Conservation (phyloP, 1,139 yeast species). For the Protomyces inundatus region DNA sequence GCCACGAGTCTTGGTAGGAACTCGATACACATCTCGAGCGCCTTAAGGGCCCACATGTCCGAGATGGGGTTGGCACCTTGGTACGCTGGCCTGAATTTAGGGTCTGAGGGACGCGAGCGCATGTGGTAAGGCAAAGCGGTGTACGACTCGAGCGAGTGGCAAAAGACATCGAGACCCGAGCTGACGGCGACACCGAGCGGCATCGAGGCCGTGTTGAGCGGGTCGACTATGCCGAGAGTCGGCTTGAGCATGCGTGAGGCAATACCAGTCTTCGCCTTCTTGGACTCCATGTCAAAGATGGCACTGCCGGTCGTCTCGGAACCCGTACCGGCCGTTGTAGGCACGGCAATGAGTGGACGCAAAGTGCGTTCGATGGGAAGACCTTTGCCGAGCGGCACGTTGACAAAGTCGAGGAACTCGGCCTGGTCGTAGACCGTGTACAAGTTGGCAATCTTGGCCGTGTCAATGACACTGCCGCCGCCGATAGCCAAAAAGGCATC, state of each 20-base stretch:
- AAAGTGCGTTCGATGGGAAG: conserved; percentile 39
- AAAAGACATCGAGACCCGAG: conserved; percentile 46
- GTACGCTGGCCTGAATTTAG: conserved; percentile 43
- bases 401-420: conserved; percentile 43
- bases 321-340: conserved; percentile 47
- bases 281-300: conserved; percentile 38
- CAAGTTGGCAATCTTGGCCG: conserved; percentile 43
- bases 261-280: conserved; percentile 43
- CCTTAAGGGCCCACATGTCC: conserved; percentile 43
- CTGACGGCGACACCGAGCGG: conserved; percentile 45
- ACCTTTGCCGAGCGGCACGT: conserved; percentile 45
- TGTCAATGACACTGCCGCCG: conserved; percentile 45
- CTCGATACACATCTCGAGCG: conserved; percentile 41
- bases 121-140: conserved; percentile 44
- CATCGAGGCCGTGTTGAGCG: conserved; percentile 43
- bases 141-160: conserved; percentile 46
- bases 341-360: conserved; percentile 45
- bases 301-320: conserved; percentile 34
- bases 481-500: conserved; percentile 44
- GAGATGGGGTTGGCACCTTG: conserved; percentile 46
- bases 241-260: conserved; percentile 43
- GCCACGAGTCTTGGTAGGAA: conserved; percentile 42
- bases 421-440: conserved; percentile 42
- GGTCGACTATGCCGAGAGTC: conserved; percentile 43
- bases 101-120: conserved; percentile 41